Percentiles rank a stretch among this genome's conserved stretches.
These are phyloP conservation scores for Tricholoma saponaceum DNA, from an alignment of 768 basidiomycete genomes.

Conservation along the genomic window DNA sequence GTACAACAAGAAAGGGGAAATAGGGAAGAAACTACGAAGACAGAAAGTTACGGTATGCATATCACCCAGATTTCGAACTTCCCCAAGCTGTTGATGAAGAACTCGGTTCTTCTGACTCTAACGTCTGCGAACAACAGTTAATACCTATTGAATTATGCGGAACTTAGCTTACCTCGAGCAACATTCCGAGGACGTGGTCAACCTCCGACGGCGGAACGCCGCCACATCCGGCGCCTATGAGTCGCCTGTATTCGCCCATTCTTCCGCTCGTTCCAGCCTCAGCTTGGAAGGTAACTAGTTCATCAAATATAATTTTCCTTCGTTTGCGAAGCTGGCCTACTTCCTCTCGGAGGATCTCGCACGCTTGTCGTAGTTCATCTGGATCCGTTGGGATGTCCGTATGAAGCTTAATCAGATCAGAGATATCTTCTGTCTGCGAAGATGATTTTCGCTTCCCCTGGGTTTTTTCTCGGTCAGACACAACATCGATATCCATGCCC, in stretches of 20 bases:
- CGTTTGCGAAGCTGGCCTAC: conserved; percentile 62
- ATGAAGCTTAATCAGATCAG: conserved; percentile 60
- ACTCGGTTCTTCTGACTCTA: conserved; percentile 79
- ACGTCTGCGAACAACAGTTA: conserved; percentile 42
- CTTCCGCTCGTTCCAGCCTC: conserved; percentile 87
- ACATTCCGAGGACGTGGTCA: conserved; percentile 77
- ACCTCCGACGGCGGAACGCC: conserved; percentile 84
- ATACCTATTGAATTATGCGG: neutral
- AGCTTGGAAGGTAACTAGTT: conserved; percentile 76
- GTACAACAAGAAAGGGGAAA: no score
- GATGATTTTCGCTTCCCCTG: conserved; percentile 53
- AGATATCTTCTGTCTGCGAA: conserved; percentile 51
- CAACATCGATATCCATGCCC: conserved; percentile 34
- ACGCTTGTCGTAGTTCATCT: conserved; percentile 47
- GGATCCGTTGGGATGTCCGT: conserved; percentile 54
- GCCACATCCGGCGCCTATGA: conserved; percentile 90
- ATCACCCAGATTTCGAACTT: conserved; percentile 24
- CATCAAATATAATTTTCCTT: conserved; percentile 69
- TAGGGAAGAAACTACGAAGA: neutral
- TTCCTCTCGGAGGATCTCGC: conserved; percentile 61
- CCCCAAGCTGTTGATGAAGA: conserved; percentile 50
- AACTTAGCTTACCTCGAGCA: conserved; percentile 64
- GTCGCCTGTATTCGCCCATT: conserved; percentile 83
- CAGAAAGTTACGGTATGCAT: conserved; percentile 3
- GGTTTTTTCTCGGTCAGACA: conserved; percentile 38